Evolutionary conservation across 1,284 basidiomycete species (phyloP).

Genomic region (Coriolopsis trogii): DNA sequence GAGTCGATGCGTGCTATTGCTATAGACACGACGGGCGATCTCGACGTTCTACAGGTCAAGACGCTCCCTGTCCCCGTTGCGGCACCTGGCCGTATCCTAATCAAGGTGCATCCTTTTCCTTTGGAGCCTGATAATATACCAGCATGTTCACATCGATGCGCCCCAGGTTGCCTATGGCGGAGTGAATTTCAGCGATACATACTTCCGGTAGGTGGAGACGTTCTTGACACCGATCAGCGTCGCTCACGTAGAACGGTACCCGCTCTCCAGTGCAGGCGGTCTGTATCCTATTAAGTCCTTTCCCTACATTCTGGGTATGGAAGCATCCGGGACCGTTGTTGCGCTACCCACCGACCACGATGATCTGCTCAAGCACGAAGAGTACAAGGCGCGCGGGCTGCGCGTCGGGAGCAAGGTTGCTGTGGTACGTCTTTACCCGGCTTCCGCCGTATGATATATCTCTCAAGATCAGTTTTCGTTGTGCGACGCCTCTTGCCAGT

Average conservation of each 20-base stretch:
- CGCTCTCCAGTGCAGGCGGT: too few relatives aligned
- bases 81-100: background rate
- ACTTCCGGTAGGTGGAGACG: conserved; percentile 60
- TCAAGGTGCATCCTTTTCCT: background rate
- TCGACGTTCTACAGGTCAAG: conserved; percentile 1
- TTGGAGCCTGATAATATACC: background rate
- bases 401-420: conserved; percentile 65
- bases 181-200: conserved; percentile 88
- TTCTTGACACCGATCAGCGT: conserved; percentile 45
- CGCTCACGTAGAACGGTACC: conserved; percentile 76
- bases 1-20: background rate
- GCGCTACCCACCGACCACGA: conserved; percentile 68
- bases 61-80: background rate
- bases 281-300: too few relatives aligned
- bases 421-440: conserved; percentile 52
- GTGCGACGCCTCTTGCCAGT: background rate
- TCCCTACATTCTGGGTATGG: conserved; percentile 82
- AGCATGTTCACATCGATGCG: background rate
- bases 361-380: conserved; percentile 52
- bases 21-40: background rate
- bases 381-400: conserved; percentile 61
- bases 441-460: too few relatives aligned
- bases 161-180: conserved; percentile 64
- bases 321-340: conserved; percentile 78
- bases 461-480: background rate